Evolutionary conservation across 2,329 filamentous ascomycete species (phyloP).

Genomic region (Chlorencoelia australis): DNA sequence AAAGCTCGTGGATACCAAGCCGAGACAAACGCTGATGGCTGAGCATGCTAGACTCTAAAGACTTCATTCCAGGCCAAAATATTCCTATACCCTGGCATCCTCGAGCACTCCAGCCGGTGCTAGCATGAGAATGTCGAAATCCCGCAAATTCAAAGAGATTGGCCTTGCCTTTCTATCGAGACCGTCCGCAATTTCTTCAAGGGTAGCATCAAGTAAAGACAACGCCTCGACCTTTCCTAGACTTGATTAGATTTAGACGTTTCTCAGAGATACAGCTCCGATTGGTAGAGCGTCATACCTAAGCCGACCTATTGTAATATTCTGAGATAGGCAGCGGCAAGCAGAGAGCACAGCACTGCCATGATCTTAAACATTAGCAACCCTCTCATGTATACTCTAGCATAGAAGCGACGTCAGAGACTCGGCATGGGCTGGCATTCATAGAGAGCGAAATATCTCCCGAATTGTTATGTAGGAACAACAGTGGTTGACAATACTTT

Average conservation of each 20-base stretch:
- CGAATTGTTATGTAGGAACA: not conserved
- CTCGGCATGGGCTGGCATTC: not conserved
- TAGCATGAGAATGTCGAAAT: not conserved
- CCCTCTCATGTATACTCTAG: not conserved
- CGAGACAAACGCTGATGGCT: not conserved
- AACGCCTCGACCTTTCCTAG: not conserved
- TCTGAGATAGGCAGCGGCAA: not conserved
- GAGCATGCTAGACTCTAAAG: not conserved
- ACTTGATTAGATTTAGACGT: not conserved
- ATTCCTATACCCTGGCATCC: not conserved
- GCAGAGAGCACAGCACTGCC: not conserved
- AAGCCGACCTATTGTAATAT: not conserved
- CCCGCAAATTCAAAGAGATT: not conserved
- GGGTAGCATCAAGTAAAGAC: not conserved
- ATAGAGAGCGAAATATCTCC: not conserved
- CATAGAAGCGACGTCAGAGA: not conserved
- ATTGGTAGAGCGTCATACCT: not conserved
- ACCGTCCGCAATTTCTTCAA: not conserved
- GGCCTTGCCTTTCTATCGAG: not conserved
- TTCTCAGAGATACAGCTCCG: not conserved
- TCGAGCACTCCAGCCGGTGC: not conserved
- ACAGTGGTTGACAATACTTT: too few species aligned
- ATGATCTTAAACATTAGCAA: not conserved
- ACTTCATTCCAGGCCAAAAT: not conserved
- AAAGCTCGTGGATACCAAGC: not conserved